Conservation (phyloP, 139 green algal genomes). For the Deuterostichococcus epilithicus region DNA sequence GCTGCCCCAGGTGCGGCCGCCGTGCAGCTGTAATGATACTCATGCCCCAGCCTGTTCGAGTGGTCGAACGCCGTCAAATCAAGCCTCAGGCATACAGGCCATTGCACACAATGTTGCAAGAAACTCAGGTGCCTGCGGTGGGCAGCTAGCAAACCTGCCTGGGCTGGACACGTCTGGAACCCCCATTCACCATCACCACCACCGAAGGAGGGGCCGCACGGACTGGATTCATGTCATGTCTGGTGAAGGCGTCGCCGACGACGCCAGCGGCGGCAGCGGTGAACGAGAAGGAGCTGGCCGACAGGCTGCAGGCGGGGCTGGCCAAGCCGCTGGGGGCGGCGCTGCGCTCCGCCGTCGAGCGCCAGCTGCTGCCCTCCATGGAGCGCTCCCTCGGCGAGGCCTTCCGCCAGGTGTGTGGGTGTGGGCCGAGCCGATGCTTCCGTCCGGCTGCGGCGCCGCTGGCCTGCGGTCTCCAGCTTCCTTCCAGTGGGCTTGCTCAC, state of each 20-base stretch:
- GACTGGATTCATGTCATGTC: too few relatives aligned
- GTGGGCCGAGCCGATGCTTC: not conserved
- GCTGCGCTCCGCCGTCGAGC: conserved; percentile 46
- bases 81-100: too few relatives aligned
- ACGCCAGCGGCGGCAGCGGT: conserved; percentile 16
- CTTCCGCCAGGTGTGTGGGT: conserved; percentile 41
- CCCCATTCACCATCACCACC: too few relatives aligned
- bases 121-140: too few relatives aligned
- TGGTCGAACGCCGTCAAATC: too few relatives aligned
- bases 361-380: conserved; percentile 64
- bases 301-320: conserved; percentile 38
- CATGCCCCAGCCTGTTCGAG: too few relatives aligned
- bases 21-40: not conserved
- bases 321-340: conserved; percentile 45
- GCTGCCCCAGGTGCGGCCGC: conserved; percentile 1
- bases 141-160: too few relatives aligned
- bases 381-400: conserved; percentile 58
- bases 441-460: not conserved
- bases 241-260: not conserved
- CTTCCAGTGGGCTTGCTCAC: too few relatives aligned
- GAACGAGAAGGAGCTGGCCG: conserved; percentile 34
- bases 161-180: too few relatives aligned
- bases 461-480: too few relatives aligned
- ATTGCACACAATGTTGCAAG: too few relatives aligned
- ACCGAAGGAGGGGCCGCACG: too few relatives aligned